Base-by-base conservation (phyloP, 1,139 yeast genomes). In the Nakaseomyces bracarensis region DNA sequence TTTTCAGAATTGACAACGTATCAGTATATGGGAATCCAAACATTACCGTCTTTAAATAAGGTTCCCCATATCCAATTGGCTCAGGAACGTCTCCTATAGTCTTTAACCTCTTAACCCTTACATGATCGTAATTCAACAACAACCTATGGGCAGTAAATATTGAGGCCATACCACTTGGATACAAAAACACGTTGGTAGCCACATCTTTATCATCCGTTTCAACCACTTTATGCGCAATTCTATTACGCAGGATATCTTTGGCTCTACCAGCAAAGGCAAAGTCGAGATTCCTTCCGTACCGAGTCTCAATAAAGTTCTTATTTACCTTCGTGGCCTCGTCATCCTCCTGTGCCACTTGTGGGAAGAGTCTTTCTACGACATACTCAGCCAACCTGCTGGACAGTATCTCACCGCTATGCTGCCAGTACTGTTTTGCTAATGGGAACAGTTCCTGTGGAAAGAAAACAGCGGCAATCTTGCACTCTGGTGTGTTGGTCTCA, bases 21-120 rank as follows among this genome's bases (percentile, higher is more conserved):
- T 91, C 98, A 22, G 86, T 93, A 60, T 89, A 91, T 6, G 97
- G 96, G 64, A 89, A 89, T 0, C 98, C 97, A 64, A 83, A 87
- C 64, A 95, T 84, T 1, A 87, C 94, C 0, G 94, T 79, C 60
- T 85, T 85, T 51, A 72, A 69, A 31, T 69, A 68, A 3, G 64
- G 58, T 6, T 46, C 43, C 2, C 60, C 60, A 33, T 54, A 55
- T 6, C 60, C 61, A 1, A 33, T 21, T 6, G 13, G 9, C 4
- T 20, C 36, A 49, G 43, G 40, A 35, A 43, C 43, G 48, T 48
- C 13, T 48, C 51, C 36, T 49, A 38, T 41, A 38, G 46, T 48
- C 43, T 58, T 50, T 11, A 53, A 49, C 21, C 61, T 49, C 26
- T 45, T 48, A 3, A 59, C 61, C 25, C 64, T 49, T 23, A 51